Base-by-base conservation (phyloP, 1,284 basidiomycete genomes). In the Amylostereum areolatum region DNA sequence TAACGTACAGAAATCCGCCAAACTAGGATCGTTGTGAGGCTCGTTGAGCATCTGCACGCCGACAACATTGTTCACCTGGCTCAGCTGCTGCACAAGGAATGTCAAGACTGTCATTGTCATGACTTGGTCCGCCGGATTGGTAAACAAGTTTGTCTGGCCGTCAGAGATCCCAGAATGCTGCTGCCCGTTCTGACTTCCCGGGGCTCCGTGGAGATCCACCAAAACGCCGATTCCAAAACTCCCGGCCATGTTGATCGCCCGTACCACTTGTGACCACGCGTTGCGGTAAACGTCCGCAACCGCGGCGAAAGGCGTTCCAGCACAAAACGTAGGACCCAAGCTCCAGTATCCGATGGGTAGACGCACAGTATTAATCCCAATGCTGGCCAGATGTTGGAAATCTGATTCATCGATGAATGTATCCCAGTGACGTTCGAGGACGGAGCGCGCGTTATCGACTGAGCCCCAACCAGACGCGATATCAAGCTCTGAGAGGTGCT, bases 21-120 rank as follows among this genome's bases (percentile, higher is more conserved):
- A 67, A 25, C 57, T 64, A 4, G 68, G 65, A n/a, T 60, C 67
- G 56, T 81, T 68, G 28, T 69, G 52, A 0, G 88, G 88, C 60
- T 92, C 89, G 60, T 92, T 92, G 49, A 91, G 64, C 29, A 92
- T 65, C 60, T 91, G 74, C 41, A 92, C 82, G 1, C 86, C 89
- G 39, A 89, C 79, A 18, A 91, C 74, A 59, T 92, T 91, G 47
- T 80, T 81, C 18, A 88, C 81, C 48, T 70, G 64, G 30, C 69
- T 73, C 25, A 91, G 66, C 55, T 82, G 67, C 46, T 78, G 61
- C 31, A 72, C 72, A 42, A 92, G 66, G 65, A 72, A 84, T 8
- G 69, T 71, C 36, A 89, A 68, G 12, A 81, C 72, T 41, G 70
- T 64, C 41, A 85, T 71, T 0, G 87, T 89, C 59, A 80, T 77